Evolutionary conservation across 2,329 filamentous ascomycete genomes (phyloP).

Genomic region (Truncatella angustata): DNA sequence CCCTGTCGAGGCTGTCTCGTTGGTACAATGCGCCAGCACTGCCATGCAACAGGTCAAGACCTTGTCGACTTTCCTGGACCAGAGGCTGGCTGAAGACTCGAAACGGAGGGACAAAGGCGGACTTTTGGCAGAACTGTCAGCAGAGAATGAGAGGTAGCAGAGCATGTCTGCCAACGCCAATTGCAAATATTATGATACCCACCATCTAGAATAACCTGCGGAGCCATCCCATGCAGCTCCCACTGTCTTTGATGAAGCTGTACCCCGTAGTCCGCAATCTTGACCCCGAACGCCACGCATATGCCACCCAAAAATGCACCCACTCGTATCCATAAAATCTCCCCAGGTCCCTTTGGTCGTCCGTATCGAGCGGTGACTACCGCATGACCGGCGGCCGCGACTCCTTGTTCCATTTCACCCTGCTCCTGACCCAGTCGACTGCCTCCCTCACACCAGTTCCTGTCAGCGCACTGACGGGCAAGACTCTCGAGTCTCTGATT

Average conservation of each 20-base stretch:
- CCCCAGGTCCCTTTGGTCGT: neutral
- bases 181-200: constrained; percentile 34
- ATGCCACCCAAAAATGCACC: constrained; percentile 8
- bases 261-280: neutral
- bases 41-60: constrained; percentile 80
- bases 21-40: constrained; percentile 73
- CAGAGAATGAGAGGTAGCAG: constrained; percentile 77
- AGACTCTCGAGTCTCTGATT: constrained; percentile 84
- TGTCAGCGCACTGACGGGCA: constrained; percentile 89
- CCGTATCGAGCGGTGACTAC: constrained; percentile 35
- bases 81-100: constrained; percentile 72
- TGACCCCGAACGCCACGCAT: neutral
- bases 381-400: constrained; percentile 88
- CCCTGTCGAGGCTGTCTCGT: constrained; percentile 73
- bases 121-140: constrained; percentile 72
- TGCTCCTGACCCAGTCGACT: constrained; percentile 91
- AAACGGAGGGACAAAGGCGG: constrained; percentile 77
- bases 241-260: too few species aligned
- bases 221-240: neutral
- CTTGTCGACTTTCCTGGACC: constrained; percentile 71
- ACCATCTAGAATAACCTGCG: constrained; percentile 3
- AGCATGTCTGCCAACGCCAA: constrained; percentile 18
- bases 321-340: neutral
- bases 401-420: constrained; percentile 97
- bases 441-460: constrained; percentile 87